phyloP scores from a whole-genome alignment of 2,329 filamentous ascomycete genomes.

The Penicillium palitans region DNA sequence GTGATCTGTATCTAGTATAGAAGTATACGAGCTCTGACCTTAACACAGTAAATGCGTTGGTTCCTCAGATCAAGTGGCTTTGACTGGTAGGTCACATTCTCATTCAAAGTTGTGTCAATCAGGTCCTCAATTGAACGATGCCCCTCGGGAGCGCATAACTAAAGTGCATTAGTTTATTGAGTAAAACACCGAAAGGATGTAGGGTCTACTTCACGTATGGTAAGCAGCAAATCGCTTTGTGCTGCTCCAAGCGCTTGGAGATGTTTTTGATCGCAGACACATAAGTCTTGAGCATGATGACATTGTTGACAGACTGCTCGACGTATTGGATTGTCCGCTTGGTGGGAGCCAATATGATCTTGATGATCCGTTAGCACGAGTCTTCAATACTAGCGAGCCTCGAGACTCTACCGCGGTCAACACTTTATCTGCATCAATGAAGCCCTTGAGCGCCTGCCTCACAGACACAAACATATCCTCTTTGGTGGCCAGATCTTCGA shows the following conservation, averaged over 20 bases:
- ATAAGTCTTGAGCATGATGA: conserved; percentile 84
- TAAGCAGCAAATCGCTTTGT: conserved; percentile 62
- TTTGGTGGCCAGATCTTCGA: conserved; percentile 77
- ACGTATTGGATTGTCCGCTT: conserved; percentile 66
- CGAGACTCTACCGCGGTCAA: conserved; percentile 64
- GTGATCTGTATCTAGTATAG: conserved; percentile 16
- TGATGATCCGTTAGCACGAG: conserved; percentile 17
- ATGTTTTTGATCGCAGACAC: conserved; percentile 67
- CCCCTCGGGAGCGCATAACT: conserved; percentile 66
- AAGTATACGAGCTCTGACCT: conserved; percentile 47
- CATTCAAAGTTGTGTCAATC: conserved; percentile 72
- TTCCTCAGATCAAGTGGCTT: conserved; percentile 83
- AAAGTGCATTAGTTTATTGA: conserved; percentile 10
- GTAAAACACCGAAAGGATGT: background rate
- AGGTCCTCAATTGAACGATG: conserved; percentile 61
- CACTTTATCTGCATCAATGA: conserved; percentile 76
- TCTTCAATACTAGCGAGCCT: background rate
- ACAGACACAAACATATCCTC: conserved; percentile 82
- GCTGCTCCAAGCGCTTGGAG: conserved; percentile 65
- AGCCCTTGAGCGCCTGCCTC: conserved; percentile 70
- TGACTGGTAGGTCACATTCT: conserved; percentile 75
- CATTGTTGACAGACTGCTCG: conserved; percentile 80
- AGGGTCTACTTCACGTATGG: conserved; percentile 60
- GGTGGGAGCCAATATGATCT: conserved; percentile 75
- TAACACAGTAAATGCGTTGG: conserved; percentile 87